Evolutionary conservation across 805 yeast genomes (phyloP).

Genomic region (Candida succiphila): DNA sequence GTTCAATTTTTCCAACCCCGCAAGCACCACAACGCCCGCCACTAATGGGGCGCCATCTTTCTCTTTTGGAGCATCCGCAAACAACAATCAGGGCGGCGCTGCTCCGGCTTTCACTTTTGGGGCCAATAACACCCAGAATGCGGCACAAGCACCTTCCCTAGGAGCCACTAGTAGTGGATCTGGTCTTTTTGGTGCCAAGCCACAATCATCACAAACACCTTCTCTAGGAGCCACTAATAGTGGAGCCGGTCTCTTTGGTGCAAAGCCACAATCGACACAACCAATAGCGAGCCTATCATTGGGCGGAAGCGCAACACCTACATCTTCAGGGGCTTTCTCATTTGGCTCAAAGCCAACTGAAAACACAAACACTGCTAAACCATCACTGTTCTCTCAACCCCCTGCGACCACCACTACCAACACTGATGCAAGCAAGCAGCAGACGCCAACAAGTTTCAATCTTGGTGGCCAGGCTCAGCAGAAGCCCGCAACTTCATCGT

Average conservation of each 20-base stretch:
- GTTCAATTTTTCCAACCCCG: too few species aligned
- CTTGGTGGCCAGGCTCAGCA: too few species aligned
- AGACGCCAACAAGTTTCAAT: too few species aligned
- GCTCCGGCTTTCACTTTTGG: background rate
- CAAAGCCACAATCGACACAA: background rate
- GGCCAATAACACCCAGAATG: too few species aligned
- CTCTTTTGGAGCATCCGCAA: slow-evolving; percentile 3
- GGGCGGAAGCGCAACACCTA: background rate
- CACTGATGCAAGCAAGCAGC: too few species aligned
- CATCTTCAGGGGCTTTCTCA: slow-evolving; percentile 2
- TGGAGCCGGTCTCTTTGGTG: background rate
- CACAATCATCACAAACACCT: background rate
- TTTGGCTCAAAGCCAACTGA: slow-evolving; percentile 7
- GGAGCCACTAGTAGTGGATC: too few species aligned
- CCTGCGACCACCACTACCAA: background rate
- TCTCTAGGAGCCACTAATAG: too few species aligned
- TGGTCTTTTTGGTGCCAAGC: background rate
- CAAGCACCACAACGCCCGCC: too few species aligned
- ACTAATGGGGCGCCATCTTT: slow-evolving; percentile 1
- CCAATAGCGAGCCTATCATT: background rate
- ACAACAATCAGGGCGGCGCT: background rate
- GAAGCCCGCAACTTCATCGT: too few species aligned
- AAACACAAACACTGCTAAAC: too few species aligned
- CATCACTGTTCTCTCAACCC: too few species aligned
- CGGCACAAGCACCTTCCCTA: background rate